Percentiles rank a stretch among this genome's conserved stretches.
phyloP scores from a whole-genome alignment of 371 early-diverging fungal genomes.

The Saksenaea oblongispora region DNA sequence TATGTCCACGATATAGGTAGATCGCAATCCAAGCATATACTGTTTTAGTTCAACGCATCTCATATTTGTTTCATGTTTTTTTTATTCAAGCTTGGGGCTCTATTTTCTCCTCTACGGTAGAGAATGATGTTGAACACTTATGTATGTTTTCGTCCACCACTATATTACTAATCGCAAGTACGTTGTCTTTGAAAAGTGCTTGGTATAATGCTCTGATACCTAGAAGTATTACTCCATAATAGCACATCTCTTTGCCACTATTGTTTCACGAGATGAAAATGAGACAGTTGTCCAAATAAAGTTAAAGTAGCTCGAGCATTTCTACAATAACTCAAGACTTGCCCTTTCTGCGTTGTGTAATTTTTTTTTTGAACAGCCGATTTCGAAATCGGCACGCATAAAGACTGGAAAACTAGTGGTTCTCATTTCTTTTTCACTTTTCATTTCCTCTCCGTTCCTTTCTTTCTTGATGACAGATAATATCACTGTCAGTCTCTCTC shows the following conservation, averaged over 20 bases:
- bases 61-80: background rate
- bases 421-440: background rate
- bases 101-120: no score
- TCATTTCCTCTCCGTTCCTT: background rate
- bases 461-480: constrained; percentile 13
- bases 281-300: background rate
- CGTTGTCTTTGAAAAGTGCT: no score
- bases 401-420: background rate
- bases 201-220: background rate
- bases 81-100: background rate
- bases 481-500: constrained; percentile 24
- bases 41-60: no score
- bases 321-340: constrained; percentile 2
- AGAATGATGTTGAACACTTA: no score
- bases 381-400: constrained; percentile 5
- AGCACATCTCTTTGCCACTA: background rate
- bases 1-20: no score
- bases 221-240: background rate
- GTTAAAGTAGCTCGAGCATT: background rate
- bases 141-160: no score
- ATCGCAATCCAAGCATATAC: no score
- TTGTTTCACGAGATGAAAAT: background rate
- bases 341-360: background rate
- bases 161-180: no score
- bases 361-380: constrained; percentile 4